A percentile compares a stretch with the other conserved stretches of the same genome.
phyloP scores from a whole-genome alignment of 108 stramenopile species.

The Nitzschia sp. region DNA sequence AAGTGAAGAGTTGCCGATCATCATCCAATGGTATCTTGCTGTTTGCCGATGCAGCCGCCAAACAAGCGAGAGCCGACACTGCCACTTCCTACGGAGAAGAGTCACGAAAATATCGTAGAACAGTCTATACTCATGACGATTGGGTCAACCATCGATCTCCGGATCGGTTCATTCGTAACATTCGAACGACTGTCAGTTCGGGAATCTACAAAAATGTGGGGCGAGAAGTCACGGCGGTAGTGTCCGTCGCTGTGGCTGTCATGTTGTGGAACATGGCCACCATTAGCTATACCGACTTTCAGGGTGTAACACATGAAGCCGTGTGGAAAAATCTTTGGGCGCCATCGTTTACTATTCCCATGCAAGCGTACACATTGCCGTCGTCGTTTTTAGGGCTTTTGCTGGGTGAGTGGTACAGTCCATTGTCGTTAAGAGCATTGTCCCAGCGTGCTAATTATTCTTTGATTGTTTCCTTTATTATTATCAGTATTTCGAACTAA shows the following conservation, averaged over 20 bases:
- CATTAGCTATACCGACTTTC: conserved; percentile 61
- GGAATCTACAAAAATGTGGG: conserved; percentile 66
- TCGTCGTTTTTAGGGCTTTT: conserved; percentile 70
- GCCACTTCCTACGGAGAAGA: conserved; percentile 46
- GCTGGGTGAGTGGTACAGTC: conserved; percentile 75
- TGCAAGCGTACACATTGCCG: conserved; percentile 61
- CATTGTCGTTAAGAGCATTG: too few species aligned
- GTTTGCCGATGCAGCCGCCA: too few species aligned
- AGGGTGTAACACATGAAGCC: conserved; percentile 49
- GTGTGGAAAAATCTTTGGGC: conserved; percentile 27
- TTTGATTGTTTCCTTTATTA: neutral
- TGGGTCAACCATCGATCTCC: conserved; percentile 72
- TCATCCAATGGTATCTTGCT: too few species aligned
- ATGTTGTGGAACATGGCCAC: conserved; percentile 51
- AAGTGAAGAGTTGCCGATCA: too few species aligned
- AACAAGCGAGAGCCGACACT: too few species aligned
- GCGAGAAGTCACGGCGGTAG: conserved; percentile 48
- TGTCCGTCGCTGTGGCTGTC: conserved; percentile 52
- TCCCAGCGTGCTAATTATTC: conserved; percentile 1
- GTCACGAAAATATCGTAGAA: conserved; percentile 64
- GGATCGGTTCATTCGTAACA: conserved; percentile 62
- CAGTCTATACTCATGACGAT: conserved; percentile 74
- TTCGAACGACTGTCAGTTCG: conserved; percentile 43
- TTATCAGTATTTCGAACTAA: conserved; percentile 68
- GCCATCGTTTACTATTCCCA: conserved; percentile 53